Conservation (phyloP, 495 filamentous ascomycete species). For the Lichenothelia convexa region DNA sequence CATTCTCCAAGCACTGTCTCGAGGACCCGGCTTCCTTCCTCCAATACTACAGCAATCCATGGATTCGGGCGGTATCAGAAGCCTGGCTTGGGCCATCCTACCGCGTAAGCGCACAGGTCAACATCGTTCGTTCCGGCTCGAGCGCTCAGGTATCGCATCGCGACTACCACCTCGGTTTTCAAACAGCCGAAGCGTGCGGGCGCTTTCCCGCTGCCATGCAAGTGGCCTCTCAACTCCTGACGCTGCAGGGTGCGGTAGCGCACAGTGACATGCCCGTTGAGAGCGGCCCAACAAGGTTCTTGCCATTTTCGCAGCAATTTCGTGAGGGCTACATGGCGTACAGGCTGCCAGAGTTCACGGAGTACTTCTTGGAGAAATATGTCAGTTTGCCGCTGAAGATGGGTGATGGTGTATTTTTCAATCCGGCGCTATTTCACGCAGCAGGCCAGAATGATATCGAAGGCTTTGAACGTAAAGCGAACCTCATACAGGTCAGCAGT, state of each 20-base stretch:
- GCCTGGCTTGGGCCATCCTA: slow-evolving; percentile 36
- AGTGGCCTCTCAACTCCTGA: slow-evolving; percentile 28
- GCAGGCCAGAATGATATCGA: slow-evolving; percentile 32
- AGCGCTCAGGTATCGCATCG: slow-evolving; percentile 32
- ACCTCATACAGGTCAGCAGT: slow-evolving; percentile 34
- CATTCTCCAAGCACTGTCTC: slow-evolving; percentile 35
- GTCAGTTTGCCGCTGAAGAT: slow-evolving; percentile 27
- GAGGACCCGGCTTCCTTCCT: slow-evolving; percentile 28
- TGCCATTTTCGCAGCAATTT: slow-evolving; percentile 36
- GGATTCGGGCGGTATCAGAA: slow-evolving; percentile 26
- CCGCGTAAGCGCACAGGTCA: slow-evolving; percentile 36
- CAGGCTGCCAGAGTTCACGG: slow-evolving; percentile 26
- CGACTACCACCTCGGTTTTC: slow-evolving; percentile 41
- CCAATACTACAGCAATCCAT: slow-evolving; percentile 35
- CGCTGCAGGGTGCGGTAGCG: slow-evolving; percentile 38
- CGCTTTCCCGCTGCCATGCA: slow-evolving; percentile 28
- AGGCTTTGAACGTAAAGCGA: slow-evolving; percentile 30
- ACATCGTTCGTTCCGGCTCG: slow-evolving; percentile 34
- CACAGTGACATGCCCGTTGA: slow-evolving; percentile 35
- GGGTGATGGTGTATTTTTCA: slow-evolving; percentile 39
- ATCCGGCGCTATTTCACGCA: slow-evolving; percentile 37
- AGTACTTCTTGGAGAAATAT: slow-evolving; percentile 29
- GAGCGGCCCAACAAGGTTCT: slow-evolving; percentile 33
- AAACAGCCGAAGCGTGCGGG: slow-evolving; percentile 19
- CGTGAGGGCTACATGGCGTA: slow-evolving; percentile 33